Evolutionary conservation across 371 early-diverging fungal species (phyloP), one percentile per base, ranked within the genome.

Genomic region (Smittium culicis): DNA sequence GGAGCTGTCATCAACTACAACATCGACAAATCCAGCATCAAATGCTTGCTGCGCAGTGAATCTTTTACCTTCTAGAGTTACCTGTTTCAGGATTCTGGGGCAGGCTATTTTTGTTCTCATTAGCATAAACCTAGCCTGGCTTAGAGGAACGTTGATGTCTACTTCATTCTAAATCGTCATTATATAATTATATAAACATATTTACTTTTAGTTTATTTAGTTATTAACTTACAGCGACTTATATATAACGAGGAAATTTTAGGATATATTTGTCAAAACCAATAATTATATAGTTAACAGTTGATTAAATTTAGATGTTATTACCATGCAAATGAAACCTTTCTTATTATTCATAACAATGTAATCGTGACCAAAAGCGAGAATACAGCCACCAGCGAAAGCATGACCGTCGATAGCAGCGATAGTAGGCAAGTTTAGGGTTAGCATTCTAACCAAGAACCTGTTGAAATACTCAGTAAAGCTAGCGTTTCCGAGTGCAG

Each of bases 401-500:
- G 91, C 88, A 61, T 91, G 90, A 20, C 88, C 90, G 66, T 89
- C 87, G 29, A 88, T 73, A n/a, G 90, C 90, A 2, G 92, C 92
- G 17, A 90, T 82, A 0, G 91, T 90, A 0, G 92, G 91, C 16
- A 90, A 72, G 29, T 82, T 79, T 68, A 88, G 88, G 0, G 83
- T 85, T 35, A 88, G 67, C 34, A 89, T 30, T 2, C 82, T 75
- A 8, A 71, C 72, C 14, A 87, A 27, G 24, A 57, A 57, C 25
- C 3, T 14, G 25, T 14, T 14, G 27, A 57, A 27, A 57, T n/a
- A n/a, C 25, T 57, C 27, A n/a, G 14, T 27, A 25, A 57, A 57
- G 11, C 5, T 25, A 25, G 57, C 3, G 25, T 57, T 57, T 11
- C 57, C 57, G 27, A 57, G 14, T n/a, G 57, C 14, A 27, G 14